Conservation (phyloP, 2,329 filamentous ascomycete genomes). For the Alternaria sp. region DNA sequence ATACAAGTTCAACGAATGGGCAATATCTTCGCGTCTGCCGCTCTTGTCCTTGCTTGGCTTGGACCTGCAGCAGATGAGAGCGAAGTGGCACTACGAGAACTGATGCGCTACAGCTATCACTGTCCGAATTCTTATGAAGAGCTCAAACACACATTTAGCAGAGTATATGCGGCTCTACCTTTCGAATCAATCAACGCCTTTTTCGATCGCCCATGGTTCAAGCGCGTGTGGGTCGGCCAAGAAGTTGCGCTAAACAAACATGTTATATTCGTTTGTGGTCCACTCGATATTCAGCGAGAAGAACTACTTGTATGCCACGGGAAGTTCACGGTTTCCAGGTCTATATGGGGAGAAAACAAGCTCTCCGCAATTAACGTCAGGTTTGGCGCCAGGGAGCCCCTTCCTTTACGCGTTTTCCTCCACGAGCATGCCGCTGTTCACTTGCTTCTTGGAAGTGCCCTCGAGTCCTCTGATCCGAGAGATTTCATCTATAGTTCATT, state of each 20-base stretch:
- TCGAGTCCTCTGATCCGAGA: not conserved
- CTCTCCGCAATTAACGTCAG: too few species aligned
- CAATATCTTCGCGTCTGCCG: not conserved
- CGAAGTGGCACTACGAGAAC: not conserved
- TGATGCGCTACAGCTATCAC: not conserved
- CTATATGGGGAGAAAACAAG: not conserved
- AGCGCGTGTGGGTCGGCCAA: not conserved
- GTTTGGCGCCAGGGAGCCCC: not conserved
- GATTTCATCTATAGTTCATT: not conserved
- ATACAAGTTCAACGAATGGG: not conserved
- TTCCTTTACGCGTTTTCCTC: not conserved
- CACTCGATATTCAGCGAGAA: not conserved
- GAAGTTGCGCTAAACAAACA: not conserved
- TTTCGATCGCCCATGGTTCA: not conserved
- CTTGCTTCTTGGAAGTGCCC: accelerated
- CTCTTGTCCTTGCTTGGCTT: not conserved
- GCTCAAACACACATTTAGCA: too few species aligned
- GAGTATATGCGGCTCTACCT: not conserved
- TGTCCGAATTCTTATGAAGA: not conserved
- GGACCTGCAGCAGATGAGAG: not conserved
- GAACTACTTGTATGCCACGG: not conserved
- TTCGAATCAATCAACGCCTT: not conserved
- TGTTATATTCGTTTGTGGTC: not conserved
- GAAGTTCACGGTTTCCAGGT: not conserved
- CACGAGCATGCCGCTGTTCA: not conserved